A percentile compares a stretch with the other conserved stretches of the same genome.
These are phyloP conservation scores for Suillus subalutaceus DNA, from an alignment of 768 basidiomycete species.

Conservation along the genomic window DNA sequence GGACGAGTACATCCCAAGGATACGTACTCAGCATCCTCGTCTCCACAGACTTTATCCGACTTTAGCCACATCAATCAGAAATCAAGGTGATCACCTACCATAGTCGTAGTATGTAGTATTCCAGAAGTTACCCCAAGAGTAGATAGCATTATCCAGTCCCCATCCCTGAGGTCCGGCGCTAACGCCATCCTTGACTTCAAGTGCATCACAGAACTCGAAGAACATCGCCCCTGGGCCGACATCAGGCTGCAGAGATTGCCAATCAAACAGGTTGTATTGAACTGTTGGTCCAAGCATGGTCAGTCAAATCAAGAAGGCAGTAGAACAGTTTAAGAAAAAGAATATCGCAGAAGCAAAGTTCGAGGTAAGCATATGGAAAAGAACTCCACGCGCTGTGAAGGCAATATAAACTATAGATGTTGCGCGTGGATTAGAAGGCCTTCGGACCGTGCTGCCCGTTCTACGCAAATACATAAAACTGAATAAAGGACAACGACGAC, in stretches of 20 bases:
- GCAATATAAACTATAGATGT: neutral
- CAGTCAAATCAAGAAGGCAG: neutral
- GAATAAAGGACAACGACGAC: constrained; percentile 17
- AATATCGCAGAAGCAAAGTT: neutral
- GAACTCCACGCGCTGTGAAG: neutral
- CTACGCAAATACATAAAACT: neutral
- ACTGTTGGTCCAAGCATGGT: constrained; percentile 27
- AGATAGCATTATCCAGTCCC: constrained; percentile 64
- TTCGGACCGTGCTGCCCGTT: neutral
- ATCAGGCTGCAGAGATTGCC: constrained; percentile 63
- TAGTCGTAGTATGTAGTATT: constrained; percentile 46
- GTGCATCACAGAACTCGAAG: constrained; percentile 43
- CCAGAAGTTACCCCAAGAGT: constrained; percentile 65
- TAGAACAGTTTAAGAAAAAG: neutral
- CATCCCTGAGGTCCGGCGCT: constrained; percentile 53
- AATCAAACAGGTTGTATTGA: constrained; percentile 62
- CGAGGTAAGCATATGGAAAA: neutral
- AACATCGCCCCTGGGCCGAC: constrained; percentile 42
- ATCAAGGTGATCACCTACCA: constrained; percentile 38
- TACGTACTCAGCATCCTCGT: constrained; percentile 49
- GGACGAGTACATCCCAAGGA: neutral
- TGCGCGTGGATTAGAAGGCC: neutral
- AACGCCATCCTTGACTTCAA: constrained; percentile 40
- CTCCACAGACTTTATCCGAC: constrained; percentile 51
- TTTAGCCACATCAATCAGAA: neutral